These are phyloP conservation scores for Kazachstania martiniae DNA, from an alignment of 805 yeast genomes.

Conservation along the genomic window DNA sequence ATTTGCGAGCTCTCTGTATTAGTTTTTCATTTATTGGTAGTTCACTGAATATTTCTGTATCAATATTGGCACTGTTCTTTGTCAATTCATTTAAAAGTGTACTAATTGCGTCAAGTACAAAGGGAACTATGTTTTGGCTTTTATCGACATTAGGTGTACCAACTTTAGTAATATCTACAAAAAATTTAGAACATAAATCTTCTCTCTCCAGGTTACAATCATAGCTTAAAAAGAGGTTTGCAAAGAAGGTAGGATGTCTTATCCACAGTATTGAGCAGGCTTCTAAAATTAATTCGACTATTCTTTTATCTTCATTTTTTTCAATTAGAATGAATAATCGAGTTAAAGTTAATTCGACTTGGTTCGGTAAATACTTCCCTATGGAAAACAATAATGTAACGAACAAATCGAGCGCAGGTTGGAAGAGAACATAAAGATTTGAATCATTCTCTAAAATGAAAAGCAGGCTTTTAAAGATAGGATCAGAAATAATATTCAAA, in stretches of 20 bases:
- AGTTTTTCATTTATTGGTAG: constrained; percentile 16
- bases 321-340: constrained; percentile 47
- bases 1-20: constrained; percentile 40
- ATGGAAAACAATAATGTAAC: constrained; percentile 59
- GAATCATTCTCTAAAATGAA: constrained; percentile 62
- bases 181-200: constrained; percentile 57
- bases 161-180: constrained; percentile 63
- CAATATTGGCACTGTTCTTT: too few species aligned
- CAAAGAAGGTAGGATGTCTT: constrained; percentile 66
- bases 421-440: constrained; percentile 66
- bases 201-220: constrained; percentile 86
- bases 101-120: constrained; percentile 18
- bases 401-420: constrained; percentile 65
- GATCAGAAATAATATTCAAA: constrained; percentile 60
- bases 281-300: constrained; percentile 77
- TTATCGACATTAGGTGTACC: constrained; percentile 73
- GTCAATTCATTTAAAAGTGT: constrained; percentile 13
- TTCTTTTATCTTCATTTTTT: constrained; percentile 13
- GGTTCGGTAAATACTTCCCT: constrained; percentile 59
- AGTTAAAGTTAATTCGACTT: constrained; percentile 62
- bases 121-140: constrained; percentile 48
- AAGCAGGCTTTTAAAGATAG: constrained; percentile 75
- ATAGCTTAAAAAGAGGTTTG: constrained; percentile 65
- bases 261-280: constrained; percentile 74
- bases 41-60: too few species aligned